Evolutionary conservation across 164 flowering plant genomes (phyloP), one percentile per base, ranked within the genome.

Genomic region (Aristolochia californica): DNA sequence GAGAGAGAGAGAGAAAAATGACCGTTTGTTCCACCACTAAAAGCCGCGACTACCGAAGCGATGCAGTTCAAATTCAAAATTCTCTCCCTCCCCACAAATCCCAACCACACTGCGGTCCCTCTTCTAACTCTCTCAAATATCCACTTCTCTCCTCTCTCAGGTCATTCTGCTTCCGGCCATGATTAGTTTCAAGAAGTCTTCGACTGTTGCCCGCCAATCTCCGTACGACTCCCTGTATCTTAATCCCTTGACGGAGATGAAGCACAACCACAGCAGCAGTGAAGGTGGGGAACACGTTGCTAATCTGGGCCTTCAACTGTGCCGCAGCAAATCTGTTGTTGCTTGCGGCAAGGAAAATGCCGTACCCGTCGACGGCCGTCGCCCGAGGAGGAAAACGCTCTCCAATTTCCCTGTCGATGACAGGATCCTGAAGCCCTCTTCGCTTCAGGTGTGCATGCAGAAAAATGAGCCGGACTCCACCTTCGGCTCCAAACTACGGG

Each of bases 391-490:
- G 38, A 78, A 78, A 62, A 56, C 50, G 4, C 68, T 45, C 24
- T 68, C 58, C 62, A 71, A 25, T 50, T 48, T 5, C 53, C 58
- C 60, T 59, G 48, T 17, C 20, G 51, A 69, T 43, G 66, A 53
- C 1, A 74, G 62, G 67, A 62, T 57, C 54, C 26, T 50, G 54
- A 83, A 76, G 74, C 81, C 91, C 7, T 70, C 95, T 62, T 87
- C 96, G 1, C 78, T 91, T 5, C 87, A 88, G 73, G 66, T 74
- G 0, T 85, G 95, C 58, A 88, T 85, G 72, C 77, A 84, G 24
- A 60, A 64, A 63, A 72, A 76, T 27, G 88, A 86, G 64, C 81
- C 78, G 5, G 82, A 77, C 56, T 79, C 79, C 48, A 65, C 25
- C 45, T 75, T 80, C 14, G 82, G 79, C 64, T 66, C 70, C 15